Base-by-base conservation (phyloP, 2,329 filamentous ascomycete species). In the Sclerotinia subarctica region DNA sequence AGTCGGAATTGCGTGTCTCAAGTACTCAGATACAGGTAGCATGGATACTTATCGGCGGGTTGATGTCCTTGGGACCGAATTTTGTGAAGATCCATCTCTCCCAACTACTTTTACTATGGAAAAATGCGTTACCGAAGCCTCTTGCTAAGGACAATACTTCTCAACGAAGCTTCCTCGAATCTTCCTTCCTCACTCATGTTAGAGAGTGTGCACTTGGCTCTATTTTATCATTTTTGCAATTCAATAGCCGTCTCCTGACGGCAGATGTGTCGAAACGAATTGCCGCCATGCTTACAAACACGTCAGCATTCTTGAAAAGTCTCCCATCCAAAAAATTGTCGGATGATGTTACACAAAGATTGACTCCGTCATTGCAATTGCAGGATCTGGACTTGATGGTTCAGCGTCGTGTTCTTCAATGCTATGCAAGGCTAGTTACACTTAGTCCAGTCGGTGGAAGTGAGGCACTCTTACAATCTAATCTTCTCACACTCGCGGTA, bases 81-180 rank as follows among this genome's bases (percentile, higher is more conserved):
- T 99, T 99, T 78, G 94, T 98, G 79, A 99, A 99, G 80, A 98
- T 98, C 32, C 95, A 99, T 79, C 85, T 99, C 10, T 94, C 94
- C 2, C 95, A 99, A 76, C 84, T 99, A 29, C 87, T 99, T 67
- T 82, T 99, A 11, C 82, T 99, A 8, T 99, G 95, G 95, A 97
- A 97, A 79, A 99, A 98, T 78, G 94, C 95, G 0, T 84, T 99
- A 15, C 94, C 96, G 0, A 97, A 96, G 76, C 94, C 96, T 7
- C 80, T 98, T n/a, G 90, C 93, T 46, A 96, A 93, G 78, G 94
- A 98, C 73, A 96, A 95, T 73, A 92, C 93, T 63, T 87, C 90
- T 0, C 89, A 94, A 71, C 87, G 94, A 65, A 94, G 91, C 71
- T 85, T 93, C 63, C 82, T 98, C 10, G 96, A 99, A 77, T 88